phyloP scores from a whole-genome alignment of 805 yeast genomes.

The Teunomyces tritomae region DNA sequence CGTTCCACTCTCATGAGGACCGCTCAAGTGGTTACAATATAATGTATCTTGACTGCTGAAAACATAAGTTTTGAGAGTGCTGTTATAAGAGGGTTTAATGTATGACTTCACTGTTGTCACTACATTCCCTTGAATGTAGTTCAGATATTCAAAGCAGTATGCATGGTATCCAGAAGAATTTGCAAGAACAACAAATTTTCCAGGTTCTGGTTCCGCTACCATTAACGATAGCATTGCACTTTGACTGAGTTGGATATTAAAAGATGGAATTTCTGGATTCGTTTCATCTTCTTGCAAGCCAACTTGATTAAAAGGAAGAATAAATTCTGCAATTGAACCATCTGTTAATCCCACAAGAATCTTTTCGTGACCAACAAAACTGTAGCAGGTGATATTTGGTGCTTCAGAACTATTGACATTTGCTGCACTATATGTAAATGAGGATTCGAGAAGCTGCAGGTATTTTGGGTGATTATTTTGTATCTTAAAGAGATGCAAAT shows the following conservation, averaged over 20 bases:
- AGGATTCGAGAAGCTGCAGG: constrained; percentile 18
- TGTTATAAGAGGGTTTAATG: constrained; percentile 30
- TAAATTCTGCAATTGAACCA: constrained; percentile 61
- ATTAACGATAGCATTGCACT: constrained; percentile 28
- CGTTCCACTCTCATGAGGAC: constrained; percentile 34
- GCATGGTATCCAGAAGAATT: constrained; percentile 30
- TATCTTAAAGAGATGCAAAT: constrained; percentile 47
- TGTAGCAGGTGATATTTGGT: constrained; percentile 43
- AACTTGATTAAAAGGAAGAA: constrained; percentile 29
- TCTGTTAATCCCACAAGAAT: constrained; percentile 57
- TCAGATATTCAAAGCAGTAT: constrained; percentile 22
- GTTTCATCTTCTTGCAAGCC: constrained; percentile 5
- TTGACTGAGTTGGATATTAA: constrained; percentile 28
- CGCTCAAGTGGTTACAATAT: constrained; percentile 27
- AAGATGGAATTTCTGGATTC: constrained; percentile 30
- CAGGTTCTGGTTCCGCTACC: constrained; percentile 21
- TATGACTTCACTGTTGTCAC: constrained; percentile 22
- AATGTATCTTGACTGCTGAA: constrained; percentile 29
- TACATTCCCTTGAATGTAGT: constrained; percentile 27
- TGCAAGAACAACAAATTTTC: constrained; percentile 22
- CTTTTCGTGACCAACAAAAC: constrained; percentile 41
- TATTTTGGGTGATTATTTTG: constrained; percentile 17
- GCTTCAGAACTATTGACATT: not conserved
- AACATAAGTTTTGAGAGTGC: constrained; percentile 23
- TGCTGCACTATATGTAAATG: constrained; percentile 20